Evolutionary conservation across 1,139 yeast species (phyloP).

Genomic region (Hanseniaspora sp.): DNA sequence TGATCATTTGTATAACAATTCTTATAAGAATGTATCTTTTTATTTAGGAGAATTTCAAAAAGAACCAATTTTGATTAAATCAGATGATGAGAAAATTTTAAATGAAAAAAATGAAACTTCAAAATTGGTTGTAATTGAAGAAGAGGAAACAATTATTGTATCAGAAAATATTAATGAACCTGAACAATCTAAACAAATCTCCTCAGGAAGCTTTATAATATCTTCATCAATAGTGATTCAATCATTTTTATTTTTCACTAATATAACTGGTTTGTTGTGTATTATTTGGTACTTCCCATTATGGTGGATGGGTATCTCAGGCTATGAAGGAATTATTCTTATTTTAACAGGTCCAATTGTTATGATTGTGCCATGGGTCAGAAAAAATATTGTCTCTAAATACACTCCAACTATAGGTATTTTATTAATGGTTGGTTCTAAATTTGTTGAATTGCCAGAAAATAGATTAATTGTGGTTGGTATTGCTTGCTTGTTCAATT

Average conservation of each 20-base stretch:
- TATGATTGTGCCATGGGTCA: constrained; percentile 46
- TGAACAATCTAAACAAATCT: background rate
- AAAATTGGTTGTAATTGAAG: constrained; percentile 20
- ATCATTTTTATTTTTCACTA: constrained; percentile 77
- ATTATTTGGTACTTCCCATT: constrained; percentile 95
- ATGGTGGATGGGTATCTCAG: constrained; percentile 96
- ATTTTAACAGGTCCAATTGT: constrained; percentile 50
- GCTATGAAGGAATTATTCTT: constrained; percentile 68
- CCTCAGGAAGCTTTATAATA: constrained; percentile 9
- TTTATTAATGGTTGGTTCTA: constrained; percentile 66
- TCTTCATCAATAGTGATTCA: constrained; percentile 34
- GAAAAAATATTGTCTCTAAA: constrained; percentile 36
- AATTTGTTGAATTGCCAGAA: constrained; percentile 55
- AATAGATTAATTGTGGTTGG: constrained; percentile 54
- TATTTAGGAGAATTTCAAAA: background rate
- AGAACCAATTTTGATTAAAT: background rate
- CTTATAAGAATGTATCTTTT: constrained; percentile 36
- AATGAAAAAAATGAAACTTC: background rate
- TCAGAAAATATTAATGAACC: constrained; percentile 19
- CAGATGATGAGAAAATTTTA: background rate
- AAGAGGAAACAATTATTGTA: constrained; percentile 16
- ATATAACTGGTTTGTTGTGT: constrained; percentile 64
- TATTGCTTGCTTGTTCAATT: constrained; percentile 54
- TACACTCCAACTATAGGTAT: constrained; percentile 48
- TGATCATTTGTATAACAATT: constrained; percentile 68